Base-by-base conservation (phyloP, 73 alveolate species). In the Paramecium sonneborni region DNA sequence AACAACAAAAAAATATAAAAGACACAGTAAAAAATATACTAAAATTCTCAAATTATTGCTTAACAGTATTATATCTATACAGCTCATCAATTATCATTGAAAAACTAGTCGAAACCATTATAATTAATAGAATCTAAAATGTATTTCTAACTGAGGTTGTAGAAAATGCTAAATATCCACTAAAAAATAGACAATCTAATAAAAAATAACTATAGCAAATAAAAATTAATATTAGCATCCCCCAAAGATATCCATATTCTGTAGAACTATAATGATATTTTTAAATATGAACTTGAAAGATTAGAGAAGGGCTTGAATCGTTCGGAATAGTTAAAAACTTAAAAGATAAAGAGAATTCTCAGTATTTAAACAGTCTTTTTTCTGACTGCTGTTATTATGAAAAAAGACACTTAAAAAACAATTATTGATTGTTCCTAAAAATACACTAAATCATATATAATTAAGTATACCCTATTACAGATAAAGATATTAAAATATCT, bases 41-140 rank as follows among this genome's bases (percentile, higher is more conserved):
- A 34, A 74, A 23, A 74, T 74, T 74, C 44, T 74, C 87, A 62
- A 62, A 62, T 62, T 62, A 62, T 20, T 74, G 20, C n/a, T 74
- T 15, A 6, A 14, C 58, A 12, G 37, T 74, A 34, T 39, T 39
- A 23, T 34, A 74, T 12, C 87, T 28, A 39, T 74, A 74, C 35
- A 74, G n/a, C 10, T 74, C 87, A 74, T 74, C 87, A 1, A 74
- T 20, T 37, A 74, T 34, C 87, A 74, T 74, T 3, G 67, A 32
- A 23, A 74, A 74, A 21, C 67, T 23, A 37, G 87, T 15, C n/a
- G 87, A 74, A 39, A 39, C 44, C 67, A 34, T 28, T 4, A 74
- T 21, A n/a, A 23, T 74, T 11, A 74, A 28, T 21, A 34, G 20
- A 10, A 74, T 23, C 12, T 28, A 39, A 74, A 74, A 74, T 34